phyloP scores from a whole-genome alignment of 2,329 filamentous ascomycete species.

The Phialocephala sp. region DNA sequence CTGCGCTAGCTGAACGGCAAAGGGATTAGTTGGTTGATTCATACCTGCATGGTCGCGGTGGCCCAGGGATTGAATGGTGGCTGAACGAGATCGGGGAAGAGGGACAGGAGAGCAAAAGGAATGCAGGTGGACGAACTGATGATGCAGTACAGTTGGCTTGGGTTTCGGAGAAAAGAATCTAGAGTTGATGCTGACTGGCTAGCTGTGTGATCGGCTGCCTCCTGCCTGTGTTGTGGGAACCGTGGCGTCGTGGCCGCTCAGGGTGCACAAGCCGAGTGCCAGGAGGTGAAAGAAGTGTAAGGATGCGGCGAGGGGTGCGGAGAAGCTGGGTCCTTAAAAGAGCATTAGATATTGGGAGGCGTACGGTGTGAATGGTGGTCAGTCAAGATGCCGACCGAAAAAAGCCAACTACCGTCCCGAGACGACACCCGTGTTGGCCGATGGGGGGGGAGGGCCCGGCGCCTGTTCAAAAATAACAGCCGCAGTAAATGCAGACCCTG shows the following conservation, averaged over 20 bases:
- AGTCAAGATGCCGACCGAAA: conserved; percentile 30
- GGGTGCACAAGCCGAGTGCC: conserved; percentile 16
- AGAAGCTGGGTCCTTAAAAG: conserved; percentile 16
- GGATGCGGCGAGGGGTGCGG: conserved; percentile 17
- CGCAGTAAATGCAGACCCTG: neutral
- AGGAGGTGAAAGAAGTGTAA: conserved; percentile 13
- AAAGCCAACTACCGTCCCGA: conserved; percentile 28
- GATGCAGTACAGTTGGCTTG: conserved; percentile 21
- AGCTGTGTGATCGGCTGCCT: conserved; percentile 33
- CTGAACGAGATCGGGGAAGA: conserved; percentile 15
- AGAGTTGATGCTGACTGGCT: conserved; percentile 24
- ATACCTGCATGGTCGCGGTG: conserved; percentile 26
- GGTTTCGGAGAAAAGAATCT: conserved; percentile 22
- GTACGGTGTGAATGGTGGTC: conserved; percentile 6
- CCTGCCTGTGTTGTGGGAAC: conserved; percentile 22
- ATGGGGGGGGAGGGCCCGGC: conserved; percentile 20
- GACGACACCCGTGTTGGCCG: conserved; percentile 30
- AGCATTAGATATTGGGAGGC: conserved; percentile 15
- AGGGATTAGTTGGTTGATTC: conserved; percentile 28
- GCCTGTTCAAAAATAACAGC: conserved; percentile 18
- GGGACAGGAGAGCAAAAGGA: conserved; percentile 19
- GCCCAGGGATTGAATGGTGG: conserved; percentile 20
- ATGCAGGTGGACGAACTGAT: conserved; percentile 28
- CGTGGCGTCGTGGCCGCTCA: conserved; percentile 11
- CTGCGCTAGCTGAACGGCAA: conserved; percentile 24